Percentiles rank a stretch among this genome's conserved stretches.
phyloP scores from a whole-genome alignment of 805 yeast species.

The Hanseniaspora pseudoguilliermondii region DNA sequence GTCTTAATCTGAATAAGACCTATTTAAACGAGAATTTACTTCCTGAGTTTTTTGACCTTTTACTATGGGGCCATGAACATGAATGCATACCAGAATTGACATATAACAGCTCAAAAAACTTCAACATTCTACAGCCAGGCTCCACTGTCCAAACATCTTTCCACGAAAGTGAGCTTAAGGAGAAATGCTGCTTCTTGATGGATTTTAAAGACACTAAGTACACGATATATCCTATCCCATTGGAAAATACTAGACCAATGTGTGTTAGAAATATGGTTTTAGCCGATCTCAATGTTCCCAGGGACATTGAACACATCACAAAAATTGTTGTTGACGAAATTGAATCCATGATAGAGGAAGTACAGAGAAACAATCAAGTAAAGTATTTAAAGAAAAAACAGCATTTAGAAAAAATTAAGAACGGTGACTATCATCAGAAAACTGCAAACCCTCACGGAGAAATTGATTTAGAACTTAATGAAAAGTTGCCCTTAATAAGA shows the following conservation, averaged over 20 bases:
- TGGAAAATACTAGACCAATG: constrained; percentile 68
- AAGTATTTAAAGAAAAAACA: not conserved
- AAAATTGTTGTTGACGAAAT: constrained; percentile 50
- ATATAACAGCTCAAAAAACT: constrained; percentile 42
- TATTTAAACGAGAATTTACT: constrained; percentile 74
- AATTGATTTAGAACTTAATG: constrained; percentile 30
- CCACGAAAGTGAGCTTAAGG: constrained; percentile 68
- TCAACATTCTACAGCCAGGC: constrained; percentile 81
- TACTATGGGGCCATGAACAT: constrained; percentile 97
- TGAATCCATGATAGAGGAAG: constrained; percentile 50
- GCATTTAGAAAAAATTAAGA: not conserved
- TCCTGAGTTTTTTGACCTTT: constrained; percentile 69
- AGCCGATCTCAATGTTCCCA: constrained; percentile 42
- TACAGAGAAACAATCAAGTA: constrained; percentile 26
- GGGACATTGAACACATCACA: constrained; percentile 48
- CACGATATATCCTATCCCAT: constrained; percentile 31
- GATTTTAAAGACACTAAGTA: constrained; percentile 50
- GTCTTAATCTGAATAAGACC: constrained; percentile 64
- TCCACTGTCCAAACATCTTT: constrained; percentile 87
- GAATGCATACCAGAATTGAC: constrained; percentile 70
- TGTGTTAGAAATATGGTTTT: constrained; percentile 54
- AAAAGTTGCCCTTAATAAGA: constrained; percentile 56
- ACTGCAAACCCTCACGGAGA: constrained; percentile 10
- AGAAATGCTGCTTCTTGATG: constrained; percentile 62
- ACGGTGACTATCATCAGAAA: constrained; percentile 14